phyloP scores from a whole-genome alignment of 805 yeast species.

The Cephaloascus fragrans region DNA sequence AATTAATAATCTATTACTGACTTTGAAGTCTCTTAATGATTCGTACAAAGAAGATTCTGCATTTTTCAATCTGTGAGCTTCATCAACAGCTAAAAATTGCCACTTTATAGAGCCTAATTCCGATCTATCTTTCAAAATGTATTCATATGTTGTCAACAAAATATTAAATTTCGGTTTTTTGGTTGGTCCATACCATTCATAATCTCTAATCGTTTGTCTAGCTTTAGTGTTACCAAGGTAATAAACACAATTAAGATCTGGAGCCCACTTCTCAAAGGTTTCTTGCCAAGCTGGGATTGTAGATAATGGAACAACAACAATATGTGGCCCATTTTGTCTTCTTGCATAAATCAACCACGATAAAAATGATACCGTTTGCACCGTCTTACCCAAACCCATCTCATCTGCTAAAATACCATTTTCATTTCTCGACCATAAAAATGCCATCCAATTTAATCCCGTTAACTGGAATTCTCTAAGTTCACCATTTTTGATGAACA shows the following conservation, averaged over 20 bases:
- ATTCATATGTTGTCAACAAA: slow-evolving; percentile 92
- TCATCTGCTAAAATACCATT: slow-evolving; percentile 97
- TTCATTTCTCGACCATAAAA: slow-evolving; percentile 94
- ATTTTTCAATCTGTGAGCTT: slow-evolving; percentile 93
- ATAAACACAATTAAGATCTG: slow-evolving; percentile 86
- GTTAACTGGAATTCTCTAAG: slow-evolving; percentile 96
- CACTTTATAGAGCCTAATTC: slow-evolving; percentile 80
- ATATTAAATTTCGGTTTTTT: slow-evolving; percentile 83
- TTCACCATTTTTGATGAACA: slow-evolving; percentile 82
- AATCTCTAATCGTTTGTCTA: slow-evolving; percentile 70
- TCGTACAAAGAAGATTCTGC: slow-evolving; percentile 91
- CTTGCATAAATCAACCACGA: slow-evolving; percentile 94
- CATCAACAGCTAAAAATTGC: slow-evolving; percentile 97
- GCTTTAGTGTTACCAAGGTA: slow-evolving; percentile 89
- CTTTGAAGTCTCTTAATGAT: slow-evolving; percentile 72
- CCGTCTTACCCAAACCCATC: slow-evolving; percentile 98
- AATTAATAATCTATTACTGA: slow-evolving; percentile 74
- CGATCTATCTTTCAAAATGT: slow-evolving; percentile 77
- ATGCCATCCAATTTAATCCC: slow-evolving; percentile 99
- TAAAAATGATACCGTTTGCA: slow-evolving; percentile 89
- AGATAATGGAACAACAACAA: slow-evolving; percentile 92
- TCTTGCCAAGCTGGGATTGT: slow-evolving; percentile 99
- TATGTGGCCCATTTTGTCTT: slow-evolving; percentile 94
- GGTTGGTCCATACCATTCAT: slow-evolving; percentile 65
- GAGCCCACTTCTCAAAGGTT: slow-evolving; percentile 96